phyloP scores from a whole-genome alignment of 495 filamentous ascomycete species.

The Daldinia loculata region DNA sequence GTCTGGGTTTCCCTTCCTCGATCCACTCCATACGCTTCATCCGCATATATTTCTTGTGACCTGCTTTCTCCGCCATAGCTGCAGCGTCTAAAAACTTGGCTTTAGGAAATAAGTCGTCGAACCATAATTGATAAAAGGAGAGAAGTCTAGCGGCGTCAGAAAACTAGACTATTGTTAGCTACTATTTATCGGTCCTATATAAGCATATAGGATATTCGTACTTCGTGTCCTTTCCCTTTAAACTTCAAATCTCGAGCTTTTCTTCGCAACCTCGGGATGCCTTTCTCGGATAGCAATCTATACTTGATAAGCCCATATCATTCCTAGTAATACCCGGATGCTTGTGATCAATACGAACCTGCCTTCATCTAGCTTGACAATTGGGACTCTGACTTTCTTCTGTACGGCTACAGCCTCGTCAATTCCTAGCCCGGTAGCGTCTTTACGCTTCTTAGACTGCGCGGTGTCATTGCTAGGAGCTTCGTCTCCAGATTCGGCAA shows the following conservation, averaged over 20 bases:
- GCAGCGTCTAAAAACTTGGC: conserved; percentile 93
- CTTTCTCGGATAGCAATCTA: conserved; percentile 79
- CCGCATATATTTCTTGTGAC: conserved; percentile 81
- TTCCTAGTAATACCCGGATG: neutral
- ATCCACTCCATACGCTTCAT: conserved; percentile 78
- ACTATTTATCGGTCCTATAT: neutral
- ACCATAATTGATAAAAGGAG: conserved; percentile 94
- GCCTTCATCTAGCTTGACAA: conserved; percentile 85
- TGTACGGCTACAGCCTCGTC: conserved; percentile 86
- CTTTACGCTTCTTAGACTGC: conserved; percentile 48
- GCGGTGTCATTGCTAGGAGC: conserved; percentile 37
- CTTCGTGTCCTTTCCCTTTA: conserved; percentile 95
- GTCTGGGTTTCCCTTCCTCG: conserved; percentile 70
- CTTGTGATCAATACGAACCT: conserved; percentile 58
- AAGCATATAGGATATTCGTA: conserved; percentile 45
- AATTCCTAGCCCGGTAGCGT: conserved; percentile 67
- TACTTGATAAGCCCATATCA: conserved; percentile 10
- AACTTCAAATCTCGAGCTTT: conserved; percentile 78
- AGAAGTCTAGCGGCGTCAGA: conserved; percentile 83
- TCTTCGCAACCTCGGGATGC: conserved; percentile 82
- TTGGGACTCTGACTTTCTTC: conserved; percentile 72
- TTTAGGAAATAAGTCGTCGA: conserved; percentile 94
- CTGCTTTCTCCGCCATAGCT: conserved; percentile 90
- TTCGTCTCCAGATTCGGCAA: conserved; percentile 44
- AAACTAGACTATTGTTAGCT: conserved; percentile 64